phyloP scores from a whole-genome alignment of 306 rosid genomes.

The Dalbergia cochinchinensis region DNA sequence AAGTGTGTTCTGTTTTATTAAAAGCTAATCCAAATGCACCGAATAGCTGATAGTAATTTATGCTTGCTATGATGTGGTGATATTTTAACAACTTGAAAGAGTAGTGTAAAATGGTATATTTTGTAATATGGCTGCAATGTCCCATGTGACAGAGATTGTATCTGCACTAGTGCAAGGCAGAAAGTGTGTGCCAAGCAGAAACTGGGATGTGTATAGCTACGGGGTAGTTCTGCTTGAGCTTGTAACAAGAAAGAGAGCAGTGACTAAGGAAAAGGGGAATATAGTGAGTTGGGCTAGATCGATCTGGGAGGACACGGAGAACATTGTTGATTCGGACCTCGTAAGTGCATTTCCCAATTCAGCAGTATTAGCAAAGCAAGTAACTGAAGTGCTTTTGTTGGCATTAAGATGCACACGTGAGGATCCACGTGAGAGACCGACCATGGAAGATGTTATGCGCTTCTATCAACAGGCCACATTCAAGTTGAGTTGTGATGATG shows the following conservation, averaged over 20 bases:
- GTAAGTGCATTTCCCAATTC: slow-evolving; percentile 43
- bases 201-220: slow-evolving; percentile 73
- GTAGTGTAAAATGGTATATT: background rate
- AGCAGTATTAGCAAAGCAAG: slow-evolving; percentile 41
- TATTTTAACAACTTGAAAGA: background rate
- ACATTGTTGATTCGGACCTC: slow-evolving; percentile 59
- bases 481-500: background rate
- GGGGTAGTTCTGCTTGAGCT: slow-evolving; percentile 74
- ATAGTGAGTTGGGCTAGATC: slow-evolving; percentile 60
- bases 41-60: background rate
- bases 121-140: background rate
- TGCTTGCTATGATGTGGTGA: background rate
- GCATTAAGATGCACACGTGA: slow-evolving; percentile 60
- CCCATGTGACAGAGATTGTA: slow-evolving; percentile 59
- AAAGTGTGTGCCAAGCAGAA: no score
- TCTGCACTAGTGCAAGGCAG: slow-evolving; percentile 39
- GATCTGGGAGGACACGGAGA: slow-evolving; percentile 45
- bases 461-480: background rate
- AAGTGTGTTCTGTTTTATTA: no score
- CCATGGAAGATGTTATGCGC: slow-evolving; percentile 52
- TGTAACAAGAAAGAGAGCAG: slow-evolving; percentile 68
- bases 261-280: no score
- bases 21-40: background rate
- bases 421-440: slow-evolving; percentile 58
- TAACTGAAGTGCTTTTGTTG: slow-evolving; percentile 46